Conservation (phyloP, 2,329 filamentous ascomycete genomes). For the Coniochaeta prunicola region DNA sequence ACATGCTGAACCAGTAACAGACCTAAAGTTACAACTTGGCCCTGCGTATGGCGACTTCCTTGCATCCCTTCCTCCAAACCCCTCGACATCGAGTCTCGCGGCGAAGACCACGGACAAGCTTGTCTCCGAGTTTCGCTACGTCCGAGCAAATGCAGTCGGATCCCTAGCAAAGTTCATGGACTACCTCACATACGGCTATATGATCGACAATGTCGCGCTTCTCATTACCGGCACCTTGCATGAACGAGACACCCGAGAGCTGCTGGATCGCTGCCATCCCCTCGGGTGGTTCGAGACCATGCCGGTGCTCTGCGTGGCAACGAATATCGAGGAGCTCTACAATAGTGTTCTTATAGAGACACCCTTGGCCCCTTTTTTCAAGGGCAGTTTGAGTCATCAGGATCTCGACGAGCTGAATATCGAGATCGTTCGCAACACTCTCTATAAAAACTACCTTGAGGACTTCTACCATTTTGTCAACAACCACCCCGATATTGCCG, state of each 20-base stretch:
- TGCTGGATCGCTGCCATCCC: conserved; percentile 92
- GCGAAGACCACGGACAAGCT: conserved; percentile 97
- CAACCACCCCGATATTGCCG: conserved; percentile 74
- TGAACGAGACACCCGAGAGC: conserved; percentile 91
- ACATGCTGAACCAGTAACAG: conserved; percentile 37
- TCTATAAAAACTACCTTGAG: conserved; percentile 99
- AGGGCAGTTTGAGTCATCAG: conserved; percentile 90
- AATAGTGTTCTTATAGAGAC: conserved; percentile 97
- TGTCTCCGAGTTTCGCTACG: conserved; percentile 92
- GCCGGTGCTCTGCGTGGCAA: conserved; percentile 94
- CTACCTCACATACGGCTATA: conserved; percentile 97
- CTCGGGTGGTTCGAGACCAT: conserved; percentile 99
- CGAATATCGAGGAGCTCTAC: conserved; percentile 97
- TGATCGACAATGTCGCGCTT: conserved; percentile 99
- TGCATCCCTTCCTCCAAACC: conserved; percentile 85
- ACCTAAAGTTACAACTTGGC: conserved; percentile 95
- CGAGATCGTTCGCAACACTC: conserved; percentile 94
- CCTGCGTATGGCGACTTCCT: conserved; percentile 98
- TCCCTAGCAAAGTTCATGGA: conserved; percentile 94
- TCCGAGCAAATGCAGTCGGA: conserved; percentile 88
- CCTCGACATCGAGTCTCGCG: conserved; percentile 90
- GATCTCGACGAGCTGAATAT: conserved; percentile 98
- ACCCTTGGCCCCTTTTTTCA: conserved; percentile 93
- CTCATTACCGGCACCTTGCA: conserved; percentile 97
- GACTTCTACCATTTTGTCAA: conserved; percentile 96